Conservation (phyloP, 129 eudicot species). For the Arctium lappa region DNA sequence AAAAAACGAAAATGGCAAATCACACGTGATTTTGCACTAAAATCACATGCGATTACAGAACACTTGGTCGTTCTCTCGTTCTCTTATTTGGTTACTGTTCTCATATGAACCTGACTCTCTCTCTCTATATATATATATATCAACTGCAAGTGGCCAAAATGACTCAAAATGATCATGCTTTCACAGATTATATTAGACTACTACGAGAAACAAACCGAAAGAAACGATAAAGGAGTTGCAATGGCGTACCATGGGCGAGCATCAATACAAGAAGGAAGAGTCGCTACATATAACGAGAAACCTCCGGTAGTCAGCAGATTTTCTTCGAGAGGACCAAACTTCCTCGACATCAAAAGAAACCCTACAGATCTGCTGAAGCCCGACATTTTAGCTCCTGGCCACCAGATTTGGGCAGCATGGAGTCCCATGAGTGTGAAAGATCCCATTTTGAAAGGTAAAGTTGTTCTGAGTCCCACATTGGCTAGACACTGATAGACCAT, state of each 20-base stretch:
- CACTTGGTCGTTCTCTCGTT: too few species aligned
- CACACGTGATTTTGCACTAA: too few species aligned
- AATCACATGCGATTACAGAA: too few species aligned
- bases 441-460: slow-evolving; percentile 59
- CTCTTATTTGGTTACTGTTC: too few species aligned
- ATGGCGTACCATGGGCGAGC: slow-evolving; percentile 55
- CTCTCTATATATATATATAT: too few species aligned
- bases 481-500: neutral
- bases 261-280: slow-evolving; percentile 79
- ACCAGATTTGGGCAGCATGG: slow-evolving; percentile 98
- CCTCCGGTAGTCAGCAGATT: slow-evolving; percentile 81
- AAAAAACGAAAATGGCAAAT: too few species aligned
- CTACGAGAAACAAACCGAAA: slow-evolving; percentile 58
- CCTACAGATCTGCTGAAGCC: slow-evolving; percentile 84
- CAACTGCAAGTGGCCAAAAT: neutral
- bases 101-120: too few species aligned
- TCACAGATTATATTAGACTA: slow-evolving; percentile 57
- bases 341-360: slow-evolving; percentile 41
- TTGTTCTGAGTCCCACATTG: neutral
- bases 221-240: slow-evolving; percentile 48
- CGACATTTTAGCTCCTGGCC: slow-evolving; percentile 89
- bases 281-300: slow-evolving; percentile 43
- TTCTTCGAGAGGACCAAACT: slow-evolving; percentile 91
- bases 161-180: neutral
- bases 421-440: slow-evolving; percentile 79